Conservation (phyloP, 2,329 filamentous ascomycete species). For the Venturia oleaginea region DNA sequence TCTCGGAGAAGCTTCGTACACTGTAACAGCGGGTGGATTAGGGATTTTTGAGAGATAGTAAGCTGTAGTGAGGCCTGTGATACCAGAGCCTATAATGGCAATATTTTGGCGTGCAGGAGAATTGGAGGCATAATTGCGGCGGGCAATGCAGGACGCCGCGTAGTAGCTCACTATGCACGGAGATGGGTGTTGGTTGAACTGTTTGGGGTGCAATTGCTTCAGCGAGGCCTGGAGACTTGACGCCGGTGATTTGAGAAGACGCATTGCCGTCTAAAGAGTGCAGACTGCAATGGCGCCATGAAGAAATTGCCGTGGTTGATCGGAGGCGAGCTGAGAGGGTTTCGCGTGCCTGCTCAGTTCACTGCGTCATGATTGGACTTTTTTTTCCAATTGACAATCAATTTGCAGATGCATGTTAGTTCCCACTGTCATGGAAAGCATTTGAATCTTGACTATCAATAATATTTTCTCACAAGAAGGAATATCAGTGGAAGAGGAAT, state of each 20-base stretch:
- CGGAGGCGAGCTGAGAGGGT: background rate
- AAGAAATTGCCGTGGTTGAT: background rate
- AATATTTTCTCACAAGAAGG: background rate
- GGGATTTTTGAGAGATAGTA: constrained; percentile 62
- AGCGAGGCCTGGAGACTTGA: constrained; percentile 16
- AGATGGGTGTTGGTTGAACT: constrained; percentile 17
- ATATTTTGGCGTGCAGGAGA: constrained; percentile 27
- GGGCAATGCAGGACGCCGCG: background rate
- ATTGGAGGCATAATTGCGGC: constrained; percentile 17
- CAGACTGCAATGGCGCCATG: constrained; percentile 1
- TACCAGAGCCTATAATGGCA: constrained; percentile 44
- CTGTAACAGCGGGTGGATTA: constrained; percentile 62
- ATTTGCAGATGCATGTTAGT: no score
- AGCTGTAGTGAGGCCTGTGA: constrained; percentile 43
- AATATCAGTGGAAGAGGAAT: background rate
- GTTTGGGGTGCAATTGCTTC: constrained; percentile 19
- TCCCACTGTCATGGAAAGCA: no score
- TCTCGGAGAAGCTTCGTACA: constrained; percentile 64
- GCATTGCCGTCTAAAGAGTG: constrained; percentile 2
- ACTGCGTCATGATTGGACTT: background rate
- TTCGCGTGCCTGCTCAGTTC: background rate
- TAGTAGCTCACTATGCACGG: constrained; percentile 17
- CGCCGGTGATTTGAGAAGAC: background rate
- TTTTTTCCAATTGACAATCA: background rate
- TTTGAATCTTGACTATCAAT: background rate